Percentiles rank a stretch among this genome's conserved stretches.
phyloP scores from a whole-genome alignment of 2,329 filamentous ascomycete species.

The Trichophyton verrucosum region DNA sequence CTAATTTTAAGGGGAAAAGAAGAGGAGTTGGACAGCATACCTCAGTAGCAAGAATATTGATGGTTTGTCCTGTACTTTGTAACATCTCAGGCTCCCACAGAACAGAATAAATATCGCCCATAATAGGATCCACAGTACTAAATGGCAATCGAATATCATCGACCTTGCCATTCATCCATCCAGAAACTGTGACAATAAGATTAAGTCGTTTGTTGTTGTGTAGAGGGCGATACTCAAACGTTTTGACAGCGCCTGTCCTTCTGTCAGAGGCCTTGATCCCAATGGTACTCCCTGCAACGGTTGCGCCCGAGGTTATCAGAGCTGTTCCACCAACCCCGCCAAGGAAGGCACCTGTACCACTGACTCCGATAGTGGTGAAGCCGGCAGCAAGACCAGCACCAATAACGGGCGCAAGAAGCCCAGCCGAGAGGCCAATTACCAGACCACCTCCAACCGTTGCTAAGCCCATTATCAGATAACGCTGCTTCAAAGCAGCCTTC shows the following conservation, averaged over 20 bases:
- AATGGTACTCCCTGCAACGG: slow-evolving; percentile 75
- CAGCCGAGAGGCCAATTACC: slow-evolving; percentile 89
- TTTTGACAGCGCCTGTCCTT: slow-evolving; percentile 81
- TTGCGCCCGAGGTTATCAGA: slow-evolving; percentile 81
- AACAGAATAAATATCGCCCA: slow-evolving; percentile 96
- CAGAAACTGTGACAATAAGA: slow-evolving; percentile 84
- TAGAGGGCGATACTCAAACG: slow-evolving; percentile 89
- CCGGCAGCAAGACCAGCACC: slow-evolving; percentile 87
- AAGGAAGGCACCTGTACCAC: slow-evolving; percentile 77
- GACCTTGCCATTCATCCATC: slow-evolving; percentile 97
- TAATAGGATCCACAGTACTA: slow-evolving; percentile 91
- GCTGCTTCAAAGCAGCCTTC: slow-evolving; percentile 66
- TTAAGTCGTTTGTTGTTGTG: slow-evolving; percentile 98
- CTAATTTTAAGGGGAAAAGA: neutral
- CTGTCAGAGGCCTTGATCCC: slow-evolving; percentile 74
- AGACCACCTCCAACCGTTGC: slow-evolving; percentile 90
- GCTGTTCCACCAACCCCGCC: slow-evolving; percentile 86
- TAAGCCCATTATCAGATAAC: slow-evolving; percentile 90
- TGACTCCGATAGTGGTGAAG: slow-evolving; percentile 87
- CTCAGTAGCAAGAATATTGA: slow-evolving; percentile 96
- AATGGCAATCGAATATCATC: slow-evolving; percentile 93
- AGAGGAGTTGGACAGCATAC: slow-evolving; percentile 37
- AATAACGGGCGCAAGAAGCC: slow-evolving; percentile 82
- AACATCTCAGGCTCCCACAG: slow-evolving; percentile 98
- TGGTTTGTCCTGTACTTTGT: slow-evolving; percentile 93